Evolutionary conservation across 805 yeast genomes (phyloP), one percentile per base, ranked within the genome.

Genomic region (Kuraishia piskuri): DNA sequence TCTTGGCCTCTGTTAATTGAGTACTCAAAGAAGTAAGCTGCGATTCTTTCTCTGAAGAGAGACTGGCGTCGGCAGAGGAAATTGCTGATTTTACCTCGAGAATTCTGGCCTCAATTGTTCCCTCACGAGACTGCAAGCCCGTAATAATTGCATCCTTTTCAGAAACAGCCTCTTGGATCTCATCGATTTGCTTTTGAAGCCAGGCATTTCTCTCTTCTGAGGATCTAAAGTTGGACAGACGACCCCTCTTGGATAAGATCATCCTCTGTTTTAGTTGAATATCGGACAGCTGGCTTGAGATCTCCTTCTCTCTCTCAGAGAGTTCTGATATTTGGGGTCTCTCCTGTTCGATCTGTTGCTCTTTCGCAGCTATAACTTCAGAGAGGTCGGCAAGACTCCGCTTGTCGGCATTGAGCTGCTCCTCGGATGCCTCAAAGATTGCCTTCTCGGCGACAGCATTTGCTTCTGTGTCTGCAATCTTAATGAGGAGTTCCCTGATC

Each of bases 221-320:
- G 17, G 78, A 66, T 0, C 65, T 57, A 59, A 90, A 90, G 57
- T 80, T 78, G 23, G 82, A 74, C 54, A 78, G 78, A 51, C 90
- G 80, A 46, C 87, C 88, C 59, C 83, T 87, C 61, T 90, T 91
- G 7, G 86, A 73, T 50, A 86, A 78, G 3, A 91, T 65, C 17
- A 75, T 67, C 57, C 86, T 72, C 64, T 86, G 90, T 25, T 68
- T 75, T 7, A 81, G 69, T 52, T 73, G 76, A 22, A 76, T 59
- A n/a, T 70, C 67, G 2, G 68, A 53, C 8, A 84, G 64, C 50
- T 72, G 60, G 2, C 63, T 59, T 53, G 77, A 77, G 31, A 76
- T 56, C 2, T 58, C 58, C 0, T 59, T 37, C 62, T 86, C 89
- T 47, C 68, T 60, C 1, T 59, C 56, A 48, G 66, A 71, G 12